Conservation (phyloP, 1,284 basidiomycete genomes). For the Vanrija sp. region DNA sequence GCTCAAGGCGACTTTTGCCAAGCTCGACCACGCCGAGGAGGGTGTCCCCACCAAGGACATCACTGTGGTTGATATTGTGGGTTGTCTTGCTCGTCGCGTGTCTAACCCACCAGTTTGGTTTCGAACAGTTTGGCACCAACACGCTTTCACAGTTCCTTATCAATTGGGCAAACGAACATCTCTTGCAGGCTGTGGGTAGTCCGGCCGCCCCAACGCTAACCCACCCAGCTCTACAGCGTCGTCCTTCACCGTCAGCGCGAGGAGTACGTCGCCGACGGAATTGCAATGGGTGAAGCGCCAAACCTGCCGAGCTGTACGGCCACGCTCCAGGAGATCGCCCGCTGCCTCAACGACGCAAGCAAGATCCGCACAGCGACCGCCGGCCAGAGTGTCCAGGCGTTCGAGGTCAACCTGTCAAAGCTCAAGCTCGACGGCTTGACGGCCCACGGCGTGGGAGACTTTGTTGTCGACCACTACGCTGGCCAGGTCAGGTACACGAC, state of each 20-base stretch:
- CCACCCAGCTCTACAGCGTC: constrained; percentile 11
- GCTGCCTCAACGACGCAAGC: constrained; percentile 17
- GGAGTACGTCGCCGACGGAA: constrained; percentile 14
- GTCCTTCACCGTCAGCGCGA: constrained; percentile 17
- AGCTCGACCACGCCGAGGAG: background rate
- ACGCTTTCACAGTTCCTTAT: constrained; percentile 19
- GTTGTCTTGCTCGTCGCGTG: background rate
- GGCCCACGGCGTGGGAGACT: constrained; percentile 9
- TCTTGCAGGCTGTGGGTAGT: background rate
- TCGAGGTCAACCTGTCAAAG: too few species aligned
- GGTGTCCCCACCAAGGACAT: background rate
- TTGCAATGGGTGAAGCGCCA: constrained; percentile 5
- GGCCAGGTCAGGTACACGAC: constrained; percentile 14
- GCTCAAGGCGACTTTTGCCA: constrained; percentile 5
- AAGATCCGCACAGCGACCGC: constrained; percentile 1
- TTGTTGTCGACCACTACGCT: constrained; percentile 17
- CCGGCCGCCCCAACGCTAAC: too few species aligned
- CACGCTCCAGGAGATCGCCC: constrained; percentile 6
- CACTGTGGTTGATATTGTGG: constrained; percentile 13
- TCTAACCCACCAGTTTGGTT: constrained; percentile 9
- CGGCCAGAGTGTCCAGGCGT: too few species aligned
- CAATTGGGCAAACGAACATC: constrained; percentile 24
- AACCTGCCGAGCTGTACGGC: background rate
- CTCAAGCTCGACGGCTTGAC: too few species aligned
- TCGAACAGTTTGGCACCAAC: constrained; percentile 16